phyloP scores from a whole-genome alignment of 176 grass and related monocot species.

The Phyllostachys edulis region DNA sequence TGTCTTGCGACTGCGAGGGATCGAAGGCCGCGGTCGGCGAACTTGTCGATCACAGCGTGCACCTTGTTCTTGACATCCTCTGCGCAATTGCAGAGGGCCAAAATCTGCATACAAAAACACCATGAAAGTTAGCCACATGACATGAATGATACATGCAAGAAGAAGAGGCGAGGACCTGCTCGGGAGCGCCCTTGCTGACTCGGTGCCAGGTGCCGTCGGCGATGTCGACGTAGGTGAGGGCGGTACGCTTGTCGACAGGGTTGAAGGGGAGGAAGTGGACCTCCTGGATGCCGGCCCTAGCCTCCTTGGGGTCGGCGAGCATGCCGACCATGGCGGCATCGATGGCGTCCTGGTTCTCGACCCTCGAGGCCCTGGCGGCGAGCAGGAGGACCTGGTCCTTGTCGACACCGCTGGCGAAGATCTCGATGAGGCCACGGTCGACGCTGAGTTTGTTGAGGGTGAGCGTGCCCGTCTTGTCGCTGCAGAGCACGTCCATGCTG shows the following conservation, averaged over 20 bases:
- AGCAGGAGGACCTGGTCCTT: slow-evolving; percentile 45
- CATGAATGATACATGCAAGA: not conserved
- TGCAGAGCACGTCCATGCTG: slow-evolving; percentile 85
- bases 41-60: slow-evolving; percentile 78
- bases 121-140: not conserved
- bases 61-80: slow-evolving; percentile 49
- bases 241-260: slow-evolving; percentile 95
- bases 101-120: not conserved
- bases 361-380: slow-evolving; percentile 72
- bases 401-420: slow-evolving; percentile 47
- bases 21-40: slow-evolving; percentile 79
- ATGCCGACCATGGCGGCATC: slow-evolving; percentile 86
- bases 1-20: slow-evolving; percentile 79
- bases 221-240: slow-evolving; percentile 63
- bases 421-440: slow-evolving; percentile 70
- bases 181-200: slow-evolving; percentile 90
- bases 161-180: slow-evolving; percentile 61
- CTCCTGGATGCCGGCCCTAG: slow-evolving; percentile 71
- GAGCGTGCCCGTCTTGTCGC: slow-evolving; percentile 96
- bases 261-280: slow-evolving; percentile 95
- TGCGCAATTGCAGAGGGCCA: slow-evolving; percentile 56
- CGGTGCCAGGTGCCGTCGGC: slow-evolving; percentile 62
- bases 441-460: slow-evolving; percentile 87
- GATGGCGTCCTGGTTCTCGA: slow-evolving; percentile 99
- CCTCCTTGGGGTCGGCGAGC: slow-evolving; percentile 82